Percentiles rank a stretch among this genome's conserved stretches.
phyloP scores from a whole-genome alignment of 441 rosid genomes.

The Erodium trifolium region DNA sequence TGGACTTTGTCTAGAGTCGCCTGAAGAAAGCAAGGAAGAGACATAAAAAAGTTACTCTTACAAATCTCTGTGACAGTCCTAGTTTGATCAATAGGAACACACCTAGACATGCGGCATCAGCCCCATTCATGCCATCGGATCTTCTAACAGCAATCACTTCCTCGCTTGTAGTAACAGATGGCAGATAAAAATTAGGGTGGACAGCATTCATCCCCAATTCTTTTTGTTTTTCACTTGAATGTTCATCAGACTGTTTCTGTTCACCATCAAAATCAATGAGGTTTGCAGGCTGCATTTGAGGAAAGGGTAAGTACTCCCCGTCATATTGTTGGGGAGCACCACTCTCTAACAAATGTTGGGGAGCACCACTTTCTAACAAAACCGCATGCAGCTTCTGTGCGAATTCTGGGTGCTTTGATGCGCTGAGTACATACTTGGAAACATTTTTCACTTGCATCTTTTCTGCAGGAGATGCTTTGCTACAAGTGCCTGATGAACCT shows the following conservation, averaged over 20 bases:
- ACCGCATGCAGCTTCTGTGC: constrained; percentile 90
- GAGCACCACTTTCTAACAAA: constrained; percentile 83
- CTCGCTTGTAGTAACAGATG: constrained; percentile 29
- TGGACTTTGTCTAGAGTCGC: constrained; percentile 33
- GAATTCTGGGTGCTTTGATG: constrained; percentile 87
- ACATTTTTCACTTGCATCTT: constrained; percentile 79
- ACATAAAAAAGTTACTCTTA: constrained; percentile 24
- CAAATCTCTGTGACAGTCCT: constrained; percentile 17
- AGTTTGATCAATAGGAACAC: constrained; percentile 15
- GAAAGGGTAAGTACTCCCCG: constrained; percentile 10
- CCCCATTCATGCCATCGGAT: constrained; percentile 23
- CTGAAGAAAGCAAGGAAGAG: constrained; percentile 23
- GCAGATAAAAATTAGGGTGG: constrained; percentile 28
- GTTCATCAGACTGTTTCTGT: constrained; percentile 29
- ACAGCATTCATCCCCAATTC: constrained; percentile 30
- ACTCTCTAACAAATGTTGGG: constrained; percentile 43
- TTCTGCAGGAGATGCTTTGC: constrained; percentile 52
- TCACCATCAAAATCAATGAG: constrained; percentile 20
- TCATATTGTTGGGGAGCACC: not conserved
- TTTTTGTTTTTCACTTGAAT: constrained; percentile 30
- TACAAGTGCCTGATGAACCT: constrained; percentile 32
- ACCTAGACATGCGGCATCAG: constrained; percentile 23
- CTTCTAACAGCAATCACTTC: constrained; percentile 24
- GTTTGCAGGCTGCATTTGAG: constrained; percentile 18
- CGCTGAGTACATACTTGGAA: constrained; percentile 78